Evolutionary conservation across 2,329 filamentous ascomycete species (phyloP), one percentile per base, ranked within the genome.

Genomic region (Cercospora beticola): DNA sequence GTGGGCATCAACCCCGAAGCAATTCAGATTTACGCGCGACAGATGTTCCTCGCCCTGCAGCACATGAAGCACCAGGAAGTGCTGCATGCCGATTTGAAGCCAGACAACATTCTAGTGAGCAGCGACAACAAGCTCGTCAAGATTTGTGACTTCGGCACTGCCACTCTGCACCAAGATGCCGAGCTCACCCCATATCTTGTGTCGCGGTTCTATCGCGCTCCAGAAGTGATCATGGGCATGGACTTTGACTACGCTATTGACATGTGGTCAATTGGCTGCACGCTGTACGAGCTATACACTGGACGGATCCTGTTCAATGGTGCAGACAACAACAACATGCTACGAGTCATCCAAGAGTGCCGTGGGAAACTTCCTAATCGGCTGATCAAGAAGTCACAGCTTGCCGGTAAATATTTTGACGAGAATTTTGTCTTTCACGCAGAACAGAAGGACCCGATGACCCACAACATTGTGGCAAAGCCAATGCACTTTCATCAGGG

Each of bases 241-340:
- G 91, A 92, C 9, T 97, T 97, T 79, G 93, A 97, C 78, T 96
- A 94, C 78, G 90, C 91, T 7, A 92, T 98, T 72, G 95, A 99
- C 79, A 92, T 97, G 85, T 99, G 95, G 95, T 96, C 94, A 7
- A 93, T 98, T 73, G 96, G 95, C 43, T 99, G 95, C 81, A 99
- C 95, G 0, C 85, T 98, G 31, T 99, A 97, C 80, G 95, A 99
- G 81, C 85, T 99, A 49, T 98, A 97, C 83, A 98, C 95, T 0
- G 95, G 95, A 76, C 97, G 97, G 80, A 98, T 99, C 67, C 85
- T 99, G 33, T 99, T 99, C 79, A 93, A 93, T 0, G 95, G 95
- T 68, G 88, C 92, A 72, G 95, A 92, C 82, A 99, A 99, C 83
- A 99, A 99, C 78, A 93, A 97, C 82, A 99, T 99, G 95, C 87